A percentile compares a stretch with the other conserved stretches of the same genome.
Conservation (phyloP, 805 yeast species). For the Pichia gijzeniarum region DNA sequence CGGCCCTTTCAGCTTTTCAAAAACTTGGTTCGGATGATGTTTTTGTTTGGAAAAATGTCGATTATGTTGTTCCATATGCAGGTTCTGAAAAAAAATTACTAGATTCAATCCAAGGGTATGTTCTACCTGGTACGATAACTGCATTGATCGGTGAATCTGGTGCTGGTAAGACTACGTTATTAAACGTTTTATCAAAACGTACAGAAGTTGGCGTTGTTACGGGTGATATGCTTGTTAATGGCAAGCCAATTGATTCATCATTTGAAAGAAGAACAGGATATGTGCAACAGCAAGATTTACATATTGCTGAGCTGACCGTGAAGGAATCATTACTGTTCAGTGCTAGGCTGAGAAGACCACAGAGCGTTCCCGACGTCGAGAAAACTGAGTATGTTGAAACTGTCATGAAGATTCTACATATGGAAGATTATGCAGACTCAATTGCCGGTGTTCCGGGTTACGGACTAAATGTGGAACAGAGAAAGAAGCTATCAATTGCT, state of each 20-base stretch:
- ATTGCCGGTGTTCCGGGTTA: slow-evolving; percentile 40
- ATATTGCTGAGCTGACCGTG: slow-evolving; percentile 44
- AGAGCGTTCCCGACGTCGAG: slow-evolving; percentile 35
- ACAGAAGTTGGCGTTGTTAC: slow-evolving; percentile 46
- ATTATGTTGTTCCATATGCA: slow-evolving; percentile 48
- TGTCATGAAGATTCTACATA: slow-evolving; percentile 34
- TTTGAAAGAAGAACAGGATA: slow-evolving; percentile 51
- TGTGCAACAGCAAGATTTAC: slow-evolving; percentile 52
- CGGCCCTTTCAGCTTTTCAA: slow-evolving; percentile 12
- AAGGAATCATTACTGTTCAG: slow-evolving; percentile 44
- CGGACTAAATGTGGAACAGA: slow-evolving; percentile 50
- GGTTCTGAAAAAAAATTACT: slow-evolving; percentile 36
- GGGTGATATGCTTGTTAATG: slow-evolving; percentile 52
- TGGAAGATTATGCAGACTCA: slow-evolving; percentile 46
- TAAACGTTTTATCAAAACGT: slow-evolving; percentile 48
- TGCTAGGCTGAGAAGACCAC: slow-evolving; percentile 42
- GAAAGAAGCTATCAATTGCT: slow-evolving; percentile 48
- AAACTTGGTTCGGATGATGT: slow-evolving; percentile 38
- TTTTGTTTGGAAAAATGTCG: slow-evolving; percentile 57
- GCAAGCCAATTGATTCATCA: slow-evolving; percentile 39
- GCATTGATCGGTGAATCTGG: slow-evolving; percentile 64
- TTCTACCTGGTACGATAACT: slow-evolving; percentile 49
- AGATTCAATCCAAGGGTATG: slow-evolving; percentile 39
- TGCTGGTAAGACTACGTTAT: slow-evolving; percentile 56
- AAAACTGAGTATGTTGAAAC: slow-evolving; percentile 39